These are phyloP conservation scores for Phytophthora boehmeriae DNA, from an alignment of 352 stramenopile species.

Conservation along the genomic window DNA sequence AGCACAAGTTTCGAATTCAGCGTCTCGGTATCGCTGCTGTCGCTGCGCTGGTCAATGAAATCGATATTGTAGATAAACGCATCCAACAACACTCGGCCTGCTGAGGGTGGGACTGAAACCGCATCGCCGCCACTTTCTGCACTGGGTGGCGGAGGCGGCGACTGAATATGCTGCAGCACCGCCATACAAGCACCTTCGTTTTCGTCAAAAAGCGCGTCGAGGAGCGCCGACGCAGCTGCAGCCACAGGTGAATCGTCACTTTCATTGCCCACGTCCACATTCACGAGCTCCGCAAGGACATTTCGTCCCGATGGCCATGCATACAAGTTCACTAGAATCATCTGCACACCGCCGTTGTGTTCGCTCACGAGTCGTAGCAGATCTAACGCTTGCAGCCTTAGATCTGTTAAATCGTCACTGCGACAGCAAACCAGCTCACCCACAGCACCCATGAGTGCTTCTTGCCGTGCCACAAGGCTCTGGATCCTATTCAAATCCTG, in stretches of 20 bases:
- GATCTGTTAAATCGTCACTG: constrained; percentile 49
- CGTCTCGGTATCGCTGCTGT: constrained; percentile 15
- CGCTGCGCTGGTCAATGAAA: constrained; percentile 30
- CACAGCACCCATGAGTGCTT: constrained; percentile 62
- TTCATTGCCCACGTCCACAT: constrained; percentile 53
- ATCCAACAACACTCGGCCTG: constrained; percentile 60
- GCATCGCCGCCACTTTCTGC: constrained; percentile 21
- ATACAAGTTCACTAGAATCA: constrained; percentile 71
- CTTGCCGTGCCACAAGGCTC: constrained; percentile 64
- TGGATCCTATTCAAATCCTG: constrained; percentile 60
- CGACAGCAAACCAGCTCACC: constrained; percentile 67
- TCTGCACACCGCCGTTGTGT: constrained; percentile 68
- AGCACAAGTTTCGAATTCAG: constrained; percentile 35
- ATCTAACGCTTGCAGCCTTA: constrained; percentile 69
- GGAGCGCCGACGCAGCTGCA: constrained; percentile 57
- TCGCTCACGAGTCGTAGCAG: constrained; percentile 59
- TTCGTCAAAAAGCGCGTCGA: constrained; percentile 65
- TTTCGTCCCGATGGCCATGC: constrained; percentile 47
- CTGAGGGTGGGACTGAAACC: constrained; percentile 22
- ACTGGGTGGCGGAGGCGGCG: constrained; percentile 40
- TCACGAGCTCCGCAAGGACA: constrained; percentile 61
- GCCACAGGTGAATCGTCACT: constrained; percentile 67
- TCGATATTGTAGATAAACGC: constrained; percentile 58
- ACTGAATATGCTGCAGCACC: constrained; percentile 71
- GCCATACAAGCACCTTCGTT: constrained; percentile 73